Conservation (phyloP, 768 basidiomycete species). For the Mrakia blollopis region DNA sequence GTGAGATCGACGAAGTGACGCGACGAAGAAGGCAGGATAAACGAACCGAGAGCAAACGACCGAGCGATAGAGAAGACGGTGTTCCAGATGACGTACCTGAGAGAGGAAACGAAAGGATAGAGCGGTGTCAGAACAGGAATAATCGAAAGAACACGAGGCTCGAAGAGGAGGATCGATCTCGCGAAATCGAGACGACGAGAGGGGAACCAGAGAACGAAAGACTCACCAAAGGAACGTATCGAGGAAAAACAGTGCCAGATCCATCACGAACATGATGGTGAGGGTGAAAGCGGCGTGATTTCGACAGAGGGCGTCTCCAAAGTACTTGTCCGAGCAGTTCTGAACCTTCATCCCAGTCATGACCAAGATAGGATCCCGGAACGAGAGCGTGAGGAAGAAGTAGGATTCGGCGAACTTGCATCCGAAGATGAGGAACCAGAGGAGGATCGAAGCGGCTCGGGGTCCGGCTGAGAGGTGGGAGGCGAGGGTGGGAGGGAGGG, state of each 20-base stretch:
- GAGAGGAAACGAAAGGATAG: too few relatives aligned
- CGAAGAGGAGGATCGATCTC: neutral
- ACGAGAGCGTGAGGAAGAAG: slow-evolving; percentile 94
- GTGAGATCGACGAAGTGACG: neutral
- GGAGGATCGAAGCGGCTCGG: slow-evolving; percentile 68
- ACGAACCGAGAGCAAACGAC: slow-evolving; percentile 70
- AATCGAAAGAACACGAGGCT: neutral
- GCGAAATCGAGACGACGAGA: neutral
- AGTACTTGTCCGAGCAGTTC: slow-evolving; percentile 78
- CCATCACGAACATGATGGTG: slow-evolving; percentile 99
- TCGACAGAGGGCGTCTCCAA: slow-evolving; percentile 73
- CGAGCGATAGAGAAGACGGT: slow-evolving; percentile 61
- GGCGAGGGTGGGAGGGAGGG: neutral
- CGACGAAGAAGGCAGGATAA: too few relatives aligned
- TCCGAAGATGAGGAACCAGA: slow-evolving; percentile 90
- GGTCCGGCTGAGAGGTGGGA: slow-evolving; percentile 44
- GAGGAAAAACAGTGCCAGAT: slow-evolving; percentile 91
- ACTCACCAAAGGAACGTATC: slow-evolving; percentile 99
- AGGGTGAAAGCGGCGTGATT: slow-evolving; percentile 94
- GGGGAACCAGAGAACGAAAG: slow-evolving; percentile 26
- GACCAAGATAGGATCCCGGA: slow-evolving; percentile 84
- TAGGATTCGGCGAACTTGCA: slow-evolving; percentile 97
- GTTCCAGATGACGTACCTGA: slow-evolving; percentile 34
- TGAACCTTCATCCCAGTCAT: slow-evolving; percentile 97
- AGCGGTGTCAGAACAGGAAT: too few relatives aligned